Evolutionary conservation across 2,329 filamentous ascomycete genomes (phyloP), one percentile per base, ranked within the genome.

Genomic region (Phaeosphaeria sp.): DNA sequence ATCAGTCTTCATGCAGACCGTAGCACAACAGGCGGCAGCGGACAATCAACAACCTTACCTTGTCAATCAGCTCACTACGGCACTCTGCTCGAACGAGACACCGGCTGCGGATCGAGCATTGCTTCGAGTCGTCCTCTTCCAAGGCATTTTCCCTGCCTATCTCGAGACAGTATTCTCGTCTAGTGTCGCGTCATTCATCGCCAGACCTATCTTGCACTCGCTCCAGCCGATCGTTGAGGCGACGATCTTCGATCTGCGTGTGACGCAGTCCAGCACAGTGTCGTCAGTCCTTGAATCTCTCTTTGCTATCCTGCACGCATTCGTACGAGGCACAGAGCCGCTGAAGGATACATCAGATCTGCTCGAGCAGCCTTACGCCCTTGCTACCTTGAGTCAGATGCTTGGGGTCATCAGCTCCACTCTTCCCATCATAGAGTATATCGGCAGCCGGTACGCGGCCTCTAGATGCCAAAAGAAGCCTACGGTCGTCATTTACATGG

Each of bases 1-100:
- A 33, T 81, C 80, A 6, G 78, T 79, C n/a, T 89, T 88, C 70
- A 71, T 89, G 15, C 85, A 88, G 53, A 83, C 82, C 5, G 82
- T 89, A 6, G 83, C 81, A 13, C 85, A 88, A 67, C 79, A 86
- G 53, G 86, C 86, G 0, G 84, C 84, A 1, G 73, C 84, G 6
- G 86, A 88, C 55, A 77, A 79, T n/a, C 81, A 87, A 60, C 86
- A 88, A 61, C 62, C 63, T 1, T 86, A 87, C 64, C 79, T 89
- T 8, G 77, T 83, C 51, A 75, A 80, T 9, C 86, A 89, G 64
- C 72, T 88, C 4, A 75, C 77, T 40, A 77, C 78, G 1, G 84
- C 85, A 2, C 81, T 87, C 68, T 75, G 73, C 24, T 75, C 77
- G 3, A 74, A 78, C 33, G 83, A 85, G 62, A 56, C 63, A 3